Evolutionary conservation across 495 filamentous ascomycete genomes (phyloP), one percentile per base, ranked within the genome.

Genomic region (Monascus purpureus): DNA sequence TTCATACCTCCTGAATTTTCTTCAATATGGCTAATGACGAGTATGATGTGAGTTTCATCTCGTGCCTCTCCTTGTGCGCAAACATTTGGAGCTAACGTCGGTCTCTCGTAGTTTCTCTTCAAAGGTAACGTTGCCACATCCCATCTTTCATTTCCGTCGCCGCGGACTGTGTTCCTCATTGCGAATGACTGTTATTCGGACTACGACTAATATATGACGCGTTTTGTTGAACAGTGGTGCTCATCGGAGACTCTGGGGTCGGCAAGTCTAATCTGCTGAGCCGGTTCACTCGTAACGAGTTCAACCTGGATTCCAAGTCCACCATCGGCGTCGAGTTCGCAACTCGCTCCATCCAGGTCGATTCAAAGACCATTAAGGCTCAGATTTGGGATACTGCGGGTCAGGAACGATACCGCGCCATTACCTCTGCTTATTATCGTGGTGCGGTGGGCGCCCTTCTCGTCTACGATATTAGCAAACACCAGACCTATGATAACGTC

Each of bases 381-480:
- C 90, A 99, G 69, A 99, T 99, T 53, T 99, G 92, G 92, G 92
- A 99, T 68, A 99, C 92, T 34, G 92, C 92, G 32, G 92, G 92
- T 48, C 92, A 99, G 65, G 92, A 99, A 63, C 77, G 92, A 49
- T 99, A 96, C 63, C 82, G 92, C 52, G 90, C 92, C 55, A 96
- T 99, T 55, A 99, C 92, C 39, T 94, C 87, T 32, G 90, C 92
- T 32, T 99, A 99, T 67, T 99, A 96, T 60, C 77, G 92, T 43
- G 92, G 92, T 44, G 92, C 92, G 17, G 92, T 96, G 29, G 92
- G 92, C 39, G 92, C 92, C 37, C 77, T 99, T 25, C 77, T 99
- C 35, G 92, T 99, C 50, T 99, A 96, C 66, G 92, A 99, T 58
- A 95, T 99, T 61, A 93, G 82, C 75, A 96, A 96, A 71, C 84